Evolutionary conservation across 371 early-diverging fungal species (phyloP), one percentile per base, ranked within the genome.

Genomic region (Rhizomucor pusillus): DNA sequence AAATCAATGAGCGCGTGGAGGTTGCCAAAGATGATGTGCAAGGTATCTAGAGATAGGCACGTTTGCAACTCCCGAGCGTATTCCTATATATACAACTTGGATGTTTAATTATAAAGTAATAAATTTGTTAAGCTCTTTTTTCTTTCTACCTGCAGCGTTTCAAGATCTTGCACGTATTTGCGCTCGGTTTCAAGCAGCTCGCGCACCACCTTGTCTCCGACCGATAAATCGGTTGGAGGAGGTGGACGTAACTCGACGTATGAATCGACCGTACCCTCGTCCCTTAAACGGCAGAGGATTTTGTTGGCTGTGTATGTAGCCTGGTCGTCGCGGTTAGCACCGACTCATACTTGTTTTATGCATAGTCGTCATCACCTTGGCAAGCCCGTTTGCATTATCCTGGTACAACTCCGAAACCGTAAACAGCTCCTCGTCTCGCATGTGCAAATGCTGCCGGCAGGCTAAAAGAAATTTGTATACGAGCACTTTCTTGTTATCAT

Each of bases 321-420:
- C 59, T 59, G 12, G 12, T n/a, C n/a, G n/a, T n/a, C n/a, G n/a
- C n/a, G n/a, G n/a, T n/a, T n/a, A n/a, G n/a, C n/a, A n/a, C n/a
- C n/a, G n/a, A n/a, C n/a, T n/a, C n/a, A n/a, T n/a, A n/a, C n/a
- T n/a, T n/a, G n/a, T n/a, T n/a, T n/a, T n/a, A n/a, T n/a, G n/a
- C n/a, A n/a, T n/a, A 13, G 62, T 37, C 11, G 12, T 6, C 39
- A 25, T 39, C 41, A 95, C 97, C 86, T 94, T 97, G 55, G 94
- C 90, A 67, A 96, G 91, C 43, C 89, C 91, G 62, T 91, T 91
- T 11, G 94, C 95, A 66, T 98, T 93, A 59, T 97, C 93, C 59
- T 89, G 88, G 62, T 87, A 92, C 46, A 96, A 69, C 24, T 95
- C 95, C 1, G 86, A 75, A 43, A 95, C 87, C 20, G 91, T 81